Percentiles rank a stretch among this genome's conserved stretches.
phyloP scores from a whole-genome alignment of 768 basidiomycete species.

The Mycena kentingensis region DNA sequence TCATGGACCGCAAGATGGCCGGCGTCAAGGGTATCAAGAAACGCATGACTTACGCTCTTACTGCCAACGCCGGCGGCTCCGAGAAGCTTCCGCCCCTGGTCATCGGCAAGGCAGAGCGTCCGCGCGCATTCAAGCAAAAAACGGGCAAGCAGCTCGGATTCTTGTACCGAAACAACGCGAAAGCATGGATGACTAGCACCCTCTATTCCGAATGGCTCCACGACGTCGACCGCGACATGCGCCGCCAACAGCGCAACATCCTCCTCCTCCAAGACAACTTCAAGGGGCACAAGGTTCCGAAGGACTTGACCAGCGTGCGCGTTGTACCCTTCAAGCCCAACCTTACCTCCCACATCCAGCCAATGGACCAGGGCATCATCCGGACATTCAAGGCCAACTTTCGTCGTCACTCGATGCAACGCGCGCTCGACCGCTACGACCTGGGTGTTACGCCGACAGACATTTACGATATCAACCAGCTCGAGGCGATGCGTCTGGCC shows the following conservation, averaged over 20 bases:
- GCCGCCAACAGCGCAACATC: slow-evolving; percentile 16
- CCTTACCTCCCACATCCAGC: slow-evolving; percentile 28
- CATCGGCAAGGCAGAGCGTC: slow-evolving; percentile 23
- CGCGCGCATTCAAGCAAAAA: slow-evolving; percentile 24
- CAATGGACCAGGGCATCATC: slow-evolving; percentile 29
- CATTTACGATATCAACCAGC: slow-evolving; percentile 32
- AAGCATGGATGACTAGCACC: slow-evolving; percentile 26
- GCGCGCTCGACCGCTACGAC: slow-evolving; percentile 25
- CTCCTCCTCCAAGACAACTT: slow-evolving; percentile 28
- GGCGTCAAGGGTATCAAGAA: slow-evolving; percentile 24
- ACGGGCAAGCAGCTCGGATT: slow-evolving; percentile 23
- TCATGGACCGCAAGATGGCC: slow-evolving; percentile 14
- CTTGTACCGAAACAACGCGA: slow-evolving; percentile 26
- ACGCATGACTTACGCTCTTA: slow-evolving; percentile 23
- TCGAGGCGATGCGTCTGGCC: slow-evolving; percentile 40
- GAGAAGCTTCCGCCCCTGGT: slow-evolving; percentile 17
- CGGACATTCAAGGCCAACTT: slow-evolving; percentile 29
- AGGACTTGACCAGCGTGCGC: slow-evolving; percentile 9
- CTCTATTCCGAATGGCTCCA: slow-evolving; percentile 27
- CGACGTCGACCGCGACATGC: slow-evolving; percentile 19
- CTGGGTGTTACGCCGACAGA: slow-evolving; percentile 10
- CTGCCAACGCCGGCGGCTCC: slow-evolving; percentile 24
- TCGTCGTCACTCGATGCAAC: slow-evolving; percentile 19
- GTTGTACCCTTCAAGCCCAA: slow-evolving; percentile 26
- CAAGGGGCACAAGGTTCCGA: slow-evolving; percentile 14